Evolutionary conservation across 495 filamentous ascomycete species (phyloP), one percentile per base, ranked within the genome.

Genomic region (Amniculicola lignicola): DNA sequence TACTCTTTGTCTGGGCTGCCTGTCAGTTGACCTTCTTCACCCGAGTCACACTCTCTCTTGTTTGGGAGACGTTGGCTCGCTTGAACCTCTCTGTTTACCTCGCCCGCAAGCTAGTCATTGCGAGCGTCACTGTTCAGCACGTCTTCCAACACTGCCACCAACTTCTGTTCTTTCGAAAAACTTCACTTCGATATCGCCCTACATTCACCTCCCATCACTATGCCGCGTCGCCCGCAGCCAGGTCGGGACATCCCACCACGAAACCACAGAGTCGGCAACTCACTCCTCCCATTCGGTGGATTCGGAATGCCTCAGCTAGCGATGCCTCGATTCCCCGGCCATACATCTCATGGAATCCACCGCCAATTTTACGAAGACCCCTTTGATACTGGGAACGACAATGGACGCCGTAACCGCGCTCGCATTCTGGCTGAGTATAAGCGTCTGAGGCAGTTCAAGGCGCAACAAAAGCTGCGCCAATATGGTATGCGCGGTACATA

Each of bases 11-110:
- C 14, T 29, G 3, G 19, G 3, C 25, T 27, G 31, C 29, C 45
- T 50, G 54, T 36, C 46, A 45, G 28, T 51, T 58, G 40, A 51
- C 45, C 21, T 31, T 31, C 29, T 39, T 1, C 14, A 42, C 25
- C 22, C 16, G 28, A 39, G 7, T 46, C 28, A 16, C 16, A 40
- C 27, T 38, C 45, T 29, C 3, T 18, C n/a, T n/a, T n/a, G n/a
- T n/a, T n/a, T n/a, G n/a, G n/a, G n/a, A n/a, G n/a, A 16, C 22
- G 19, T 16, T 25, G 10, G 5, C 18, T 2, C 28, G 18, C 9
- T 39, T n/a, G 2, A 3, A 3, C 3, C 36, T 15, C n/a, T 16
- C 14, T 39, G 9, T 22, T 9, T 42, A 1, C 36, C 19, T 40
- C 36, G 9, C n/a, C 36, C 27, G 23, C 22, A 27, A 16, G 14